Evolutionary conservation across 352 stramenopile species (phyloP).

Genomic region (Chrysophaeum taylorii): DNA sequence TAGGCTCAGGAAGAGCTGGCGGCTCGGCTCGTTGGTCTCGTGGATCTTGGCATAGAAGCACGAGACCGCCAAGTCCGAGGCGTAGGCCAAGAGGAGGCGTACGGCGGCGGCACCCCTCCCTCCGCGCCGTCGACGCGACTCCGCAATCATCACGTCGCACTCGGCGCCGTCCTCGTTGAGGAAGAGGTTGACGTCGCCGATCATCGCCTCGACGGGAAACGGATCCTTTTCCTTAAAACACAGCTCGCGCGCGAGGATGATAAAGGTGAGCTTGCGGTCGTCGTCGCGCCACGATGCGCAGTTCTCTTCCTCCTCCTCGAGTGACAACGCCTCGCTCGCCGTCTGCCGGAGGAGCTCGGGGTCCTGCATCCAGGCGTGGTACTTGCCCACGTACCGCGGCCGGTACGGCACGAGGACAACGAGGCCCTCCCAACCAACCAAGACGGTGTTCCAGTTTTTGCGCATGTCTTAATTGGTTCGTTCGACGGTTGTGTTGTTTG

Average conservation of each 20-base stretch:
- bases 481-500: too few relatives aligned
- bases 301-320: background rate
- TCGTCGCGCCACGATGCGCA: conserved; percentile 11
- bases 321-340: conserved; percentile 6
- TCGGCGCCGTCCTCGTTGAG: background rate
- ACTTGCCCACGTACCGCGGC: background rate
- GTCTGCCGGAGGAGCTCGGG: background rate
- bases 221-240: background rate
- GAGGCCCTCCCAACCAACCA: background rate
- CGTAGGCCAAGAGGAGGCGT: background rate
- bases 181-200: conserved; percentile 11
- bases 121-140: background rate
- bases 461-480: too few relatives aligned
- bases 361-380: conserved; percentile 16
- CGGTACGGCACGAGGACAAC: conserved; percentile 7
- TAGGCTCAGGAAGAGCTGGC: background rate
- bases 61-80: background rate
- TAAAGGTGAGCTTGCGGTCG: conserved; percentile 6
- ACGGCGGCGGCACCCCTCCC: background rate
- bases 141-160: conserved; percentile 9
- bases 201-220: conserved; percentile 1
- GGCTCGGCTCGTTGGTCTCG: background rate
- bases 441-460: conserved; percentile 3
- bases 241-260: background rate
- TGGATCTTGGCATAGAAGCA: conserved; percentile 3